Evolutionary conservation across 805 yeast genomes (phyloP), one percentile per base, ranked within the genome.

Genomic region (Lipomyces orientalis): DNA sequence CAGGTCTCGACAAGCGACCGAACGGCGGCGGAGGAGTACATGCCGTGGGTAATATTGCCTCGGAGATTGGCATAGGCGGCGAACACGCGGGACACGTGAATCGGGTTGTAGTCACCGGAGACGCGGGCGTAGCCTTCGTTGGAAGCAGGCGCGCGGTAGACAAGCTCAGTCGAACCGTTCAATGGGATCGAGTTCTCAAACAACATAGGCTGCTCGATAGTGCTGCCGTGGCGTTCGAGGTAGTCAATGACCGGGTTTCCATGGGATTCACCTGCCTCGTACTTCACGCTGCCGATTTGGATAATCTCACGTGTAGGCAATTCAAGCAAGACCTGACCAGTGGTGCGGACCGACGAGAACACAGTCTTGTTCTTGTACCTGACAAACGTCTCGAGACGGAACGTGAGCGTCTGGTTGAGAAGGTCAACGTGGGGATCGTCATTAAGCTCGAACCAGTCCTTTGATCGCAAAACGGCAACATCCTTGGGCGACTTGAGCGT

Each of bases 191-290:
- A 86, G 78, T 91, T 90, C 81, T 94, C 99, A 78, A 95, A 90
- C 76, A 87, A 83, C 70, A 94, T 85, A 68, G 97, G 97, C 83
- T 93, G 97, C 84, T 95, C 99, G 76, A 95, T 90, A 65, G 97
- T 88, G 69, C 88, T 86, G 77, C 98, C 99, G 78, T 91, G 87
- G 84, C 99, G 90, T 74, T 87, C 82, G 79, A 95, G 86, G 84
- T 93, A 95, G 79, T 95, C 98, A 71, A 91, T 86, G 64, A 95
- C 99, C 69, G 99, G 99, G 84, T 95, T 95, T 81, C 99, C 99
- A 76, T 88, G 93, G 60, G 97, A 90, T 76, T 86, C 89, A 71
- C 94, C 97, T 70, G 98, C 97, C 79, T 88, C 90, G 81, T 94
- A 95, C 69, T 86, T 87, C 67, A 93, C 90, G 71, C 87, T 82